Conservation (phyloP, 2,329 filamentous ascomycete species). For the Albifimbria verrucaria region DNA sequence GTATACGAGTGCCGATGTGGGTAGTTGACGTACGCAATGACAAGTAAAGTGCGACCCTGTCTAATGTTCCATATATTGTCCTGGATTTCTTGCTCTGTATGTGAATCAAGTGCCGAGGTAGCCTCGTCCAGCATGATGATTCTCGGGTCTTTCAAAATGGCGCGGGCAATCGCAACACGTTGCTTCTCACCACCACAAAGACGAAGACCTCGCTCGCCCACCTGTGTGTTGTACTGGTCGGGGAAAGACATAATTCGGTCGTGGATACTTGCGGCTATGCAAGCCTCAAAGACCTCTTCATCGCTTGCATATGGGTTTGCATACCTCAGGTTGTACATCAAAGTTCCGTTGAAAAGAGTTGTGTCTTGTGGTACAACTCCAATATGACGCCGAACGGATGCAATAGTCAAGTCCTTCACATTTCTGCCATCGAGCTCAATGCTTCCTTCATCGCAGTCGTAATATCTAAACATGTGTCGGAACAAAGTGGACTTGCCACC, state of each 20-base stretch:
- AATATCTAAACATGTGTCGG: conserved; percentile 93
- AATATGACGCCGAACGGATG: conserved; percentile 87
- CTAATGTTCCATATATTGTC: conserved; percentile 78
- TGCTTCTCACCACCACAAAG: conserved; percentile 92
- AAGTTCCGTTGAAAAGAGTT: conserved; percentile 86
- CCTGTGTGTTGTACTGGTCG: conserved; percentile 83
- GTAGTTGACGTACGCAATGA: conserved; percentile 71
- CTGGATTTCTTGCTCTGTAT: conserved; percentile 92
- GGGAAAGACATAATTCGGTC: conserved; percentile 89
- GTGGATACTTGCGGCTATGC: conserved; percentile 84
- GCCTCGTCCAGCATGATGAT: conserved; percentile 94
- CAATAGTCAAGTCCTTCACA: conserved; percentile 83
- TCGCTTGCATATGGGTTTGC: conserved; percentile 78
- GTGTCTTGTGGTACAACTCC: conserved; percentile 97
- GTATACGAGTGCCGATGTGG: not conserved
- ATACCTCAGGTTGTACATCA: conserved; percentile 94
- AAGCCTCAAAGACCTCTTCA: conserved; percentile 78
- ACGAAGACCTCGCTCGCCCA: conserved; percentile 83
- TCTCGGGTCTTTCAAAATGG: conserved; percentile 85
- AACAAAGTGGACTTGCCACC: conserved; percentile 97
- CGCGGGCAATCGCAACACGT: conserved; percentile 87
- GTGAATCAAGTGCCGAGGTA: conserved; percentile 85
- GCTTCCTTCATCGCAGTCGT: conserved; percentile 75
- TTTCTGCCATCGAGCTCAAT: conserved; percentile 84
- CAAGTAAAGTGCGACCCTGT: conserved; percentile 83